Evolutionary conservation across 495 filamentous ascomycete species (phyloP).

Genomic region (Penicillium silybi): DNA sequence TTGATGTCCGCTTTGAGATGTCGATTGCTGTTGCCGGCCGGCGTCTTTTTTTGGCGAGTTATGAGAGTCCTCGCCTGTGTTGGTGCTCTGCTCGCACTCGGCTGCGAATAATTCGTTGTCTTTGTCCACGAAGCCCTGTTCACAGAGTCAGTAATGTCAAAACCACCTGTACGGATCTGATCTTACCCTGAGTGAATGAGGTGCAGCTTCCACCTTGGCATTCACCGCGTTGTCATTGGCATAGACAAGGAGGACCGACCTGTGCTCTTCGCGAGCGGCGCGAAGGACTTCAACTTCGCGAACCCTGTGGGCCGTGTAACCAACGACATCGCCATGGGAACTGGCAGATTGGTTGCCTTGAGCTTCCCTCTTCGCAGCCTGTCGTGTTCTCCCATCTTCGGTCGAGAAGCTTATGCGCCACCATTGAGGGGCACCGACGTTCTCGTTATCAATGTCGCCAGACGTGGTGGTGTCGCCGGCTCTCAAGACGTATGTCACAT

Average conservation of each 20-base stretch:
- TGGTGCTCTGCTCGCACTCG: slow-evolving; percentile 32
- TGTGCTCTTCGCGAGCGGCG: slow-evolving; percentile 49
- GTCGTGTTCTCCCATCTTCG: slow-evolving; percentile 42
- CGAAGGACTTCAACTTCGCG: slow-evolving; percentile 48
- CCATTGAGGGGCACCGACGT: slow-evolving; percentile 45
- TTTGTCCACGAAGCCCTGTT: slow-evolving; percentile 42
- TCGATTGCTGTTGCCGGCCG: slow-evolving; percentile 5
- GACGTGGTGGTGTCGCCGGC: slow-evolving; percentile 3
- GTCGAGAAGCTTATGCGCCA: slow-evolving; percentile 53
- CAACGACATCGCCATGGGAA: slow-evolving; percentile 36
- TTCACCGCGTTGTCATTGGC: slow-evolving; percentile 44
- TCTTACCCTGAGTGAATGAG: slow-evolving; percentile 40
- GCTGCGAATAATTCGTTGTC: slow-evolving; percentile 46
- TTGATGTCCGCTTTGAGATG: slow-evolving; percentile 10
- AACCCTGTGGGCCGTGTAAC: slow-evolving; percentile 45
- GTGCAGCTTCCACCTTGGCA: slow-evolving; percentile 27
- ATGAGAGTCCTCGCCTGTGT: background rate
- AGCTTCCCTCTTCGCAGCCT: slow-evolving; percentile 25
- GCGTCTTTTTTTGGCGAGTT: background rate
- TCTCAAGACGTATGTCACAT: slow-evolving; percentile 50
- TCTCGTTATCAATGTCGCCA: slow-evolving; percentile 13
- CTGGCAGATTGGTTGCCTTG: slow-evolving; percentile 12
- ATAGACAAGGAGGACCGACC: slow-evolving; percentile 47
- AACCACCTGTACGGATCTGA: background rate
- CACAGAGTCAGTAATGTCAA: slow-evolving; percentile 2